Base-by-base conservation (phyloP, 2,329 filamentous ascomycete species). In the Xylaria sp. region DNA sequence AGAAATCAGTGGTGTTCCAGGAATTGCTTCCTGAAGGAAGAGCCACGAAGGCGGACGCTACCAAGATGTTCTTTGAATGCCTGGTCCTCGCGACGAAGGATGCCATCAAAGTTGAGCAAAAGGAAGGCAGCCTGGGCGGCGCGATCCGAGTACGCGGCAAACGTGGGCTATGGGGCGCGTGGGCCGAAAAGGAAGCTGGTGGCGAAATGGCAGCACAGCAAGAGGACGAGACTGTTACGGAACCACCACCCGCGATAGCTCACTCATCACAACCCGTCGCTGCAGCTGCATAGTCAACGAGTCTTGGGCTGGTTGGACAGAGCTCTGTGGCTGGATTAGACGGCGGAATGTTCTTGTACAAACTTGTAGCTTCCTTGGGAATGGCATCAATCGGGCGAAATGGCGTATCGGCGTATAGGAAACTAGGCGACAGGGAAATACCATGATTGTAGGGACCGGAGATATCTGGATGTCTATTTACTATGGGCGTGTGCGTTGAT, bases 31-130 rank as follows among this genome's bases (percentile, higher is more conserved):
- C 96, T 0, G 93, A 97, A 81, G 83, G 86, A 72, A 88, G 88
- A 69, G 95, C 95, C 0, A 94, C 88, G 73, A 93, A 93, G 80
- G 92, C 92, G 9, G 96, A 98, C 76, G 96, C 96, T 0, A 99
- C 96, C 52, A 98, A 98, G 86, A 98, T 99, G 94, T 99, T 99
- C 84, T 99, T 99, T 76, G 96, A 99, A 82, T 91, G 96, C 64
- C 86, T 99, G 28, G 96, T 99, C 2, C 87, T 99, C 56, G 96
- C 95, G 5, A 99, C 96, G 51, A 99, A 99, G 83, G 96, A 99
- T 79, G 96, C 96, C 34, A 92, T 99, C 82, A 97, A 97, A 82
- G 94, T 98, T 31, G 95, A 98, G 79, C 96, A 99, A 81, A 88
- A 88, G 58, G 85, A 90, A 70, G 88, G 87, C 15, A 77, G 86